phyloP scores from a whole-genome alignment of 2,329 filamentous ascomycete genomes.

The Neophaeococcomyces aloes region DNA sequence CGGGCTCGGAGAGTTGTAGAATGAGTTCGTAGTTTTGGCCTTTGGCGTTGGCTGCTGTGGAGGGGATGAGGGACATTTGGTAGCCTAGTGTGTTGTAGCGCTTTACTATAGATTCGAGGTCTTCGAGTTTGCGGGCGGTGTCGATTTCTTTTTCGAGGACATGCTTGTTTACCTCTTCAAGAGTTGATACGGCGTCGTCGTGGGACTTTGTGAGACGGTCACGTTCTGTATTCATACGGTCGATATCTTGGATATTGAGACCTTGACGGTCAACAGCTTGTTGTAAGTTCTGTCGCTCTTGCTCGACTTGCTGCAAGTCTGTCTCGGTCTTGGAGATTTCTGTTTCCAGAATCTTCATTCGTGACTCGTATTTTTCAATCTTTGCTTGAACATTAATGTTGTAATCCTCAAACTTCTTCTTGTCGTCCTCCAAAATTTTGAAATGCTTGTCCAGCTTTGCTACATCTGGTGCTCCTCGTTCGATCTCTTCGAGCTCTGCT shows the following conservation, averaged over 20 bases:
- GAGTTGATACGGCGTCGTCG: constrained; percentile 60
- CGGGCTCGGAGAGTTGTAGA: constrained; percentile 58
- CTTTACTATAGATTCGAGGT: constrained; percentile 82
- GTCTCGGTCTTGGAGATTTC: constrained; percentile 68
- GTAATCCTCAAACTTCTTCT: constrained; percentile 89
- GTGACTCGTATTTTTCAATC: constrained; percentile 76
- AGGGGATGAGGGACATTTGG: constrained; percentile 80
- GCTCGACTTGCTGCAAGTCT: constrained; percentile 69
- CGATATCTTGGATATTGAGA: constrained; percentile 95
- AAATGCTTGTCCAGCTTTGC: constrained; percentile 78
- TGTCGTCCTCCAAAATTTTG: constrained; percentile 89
- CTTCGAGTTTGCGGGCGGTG: constrained; percentile 73
- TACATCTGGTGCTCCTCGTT: constrained; percentile 75
- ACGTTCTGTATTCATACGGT: constrained; percentile 93
- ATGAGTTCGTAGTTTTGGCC: constrained; percentile 75
- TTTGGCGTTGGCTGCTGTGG: constrained; percentile 73
- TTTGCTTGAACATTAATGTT: constrained; percentile 74
- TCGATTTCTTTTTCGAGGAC: constrained; percentile 82
- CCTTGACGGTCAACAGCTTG: constrained; percentile 83
- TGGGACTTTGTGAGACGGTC: constrained; percentile 86
- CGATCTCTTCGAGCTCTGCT: constrained; percentile 79
- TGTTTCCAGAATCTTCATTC: constrained; percentile 71
- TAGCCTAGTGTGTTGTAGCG: constrained; percentile 91
- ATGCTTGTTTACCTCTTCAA: constrained; percentile 76
- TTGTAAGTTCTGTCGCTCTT: constrained; percentile 70